phyloP scores from a whole-genome alignment of 305 asterid species.

The Rubia peregrina region DNA sequence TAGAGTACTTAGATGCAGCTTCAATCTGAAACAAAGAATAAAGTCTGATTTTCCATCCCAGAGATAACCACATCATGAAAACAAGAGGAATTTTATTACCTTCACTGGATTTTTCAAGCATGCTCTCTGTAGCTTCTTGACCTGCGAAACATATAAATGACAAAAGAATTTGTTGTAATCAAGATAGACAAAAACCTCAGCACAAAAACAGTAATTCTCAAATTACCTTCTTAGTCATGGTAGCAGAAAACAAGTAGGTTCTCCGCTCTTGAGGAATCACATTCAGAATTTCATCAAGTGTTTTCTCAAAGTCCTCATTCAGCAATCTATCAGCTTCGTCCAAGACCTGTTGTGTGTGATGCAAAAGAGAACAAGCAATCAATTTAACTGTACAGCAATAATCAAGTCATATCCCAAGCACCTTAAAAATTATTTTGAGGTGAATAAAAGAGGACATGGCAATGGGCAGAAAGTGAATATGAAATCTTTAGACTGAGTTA shows the following conservation, averaged over 20 bases:
- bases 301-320: constrained; percentile 85
- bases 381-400: not conserved
- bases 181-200: not conserved
- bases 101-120: constrained; percentile 84
- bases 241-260: constrained; percentile 87
- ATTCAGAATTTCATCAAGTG: constrained; percentile 61
- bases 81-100: constrained; percentile 30
- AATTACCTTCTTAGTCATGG: constrained; percentile 89
- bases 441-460: not conserved
- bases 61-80: not conserved
- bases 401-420: not conserved
- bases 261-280: constrained; percentile 75
- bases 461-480: not conserved
- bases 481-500: not conserved
- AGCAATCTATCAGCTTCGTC: constrained; percentile 95
- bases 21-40: constrained; percentile 47
- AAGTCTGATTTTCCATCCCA: constrained; percentile 9
- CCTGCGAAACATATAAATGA: constrained; percentile 37
- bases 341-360: constrained; percentile 46
- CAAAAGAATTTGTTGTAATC: not conserved
- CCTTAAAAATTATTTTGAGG: too few relatives aligned
- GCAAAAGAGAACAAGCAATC: constrained; percentile 1
- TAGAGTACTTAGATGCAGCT: constrained; percentile 79
- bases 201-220: not conserved
- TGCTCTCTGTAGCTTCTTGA: constrained; percentile 84